A percentile compares a stretch with the other conserved stretches of the same genome.
Conservation (phyloP, 2,329 filamentous ascomycete species). For the Penicillium sp. region DNA sequence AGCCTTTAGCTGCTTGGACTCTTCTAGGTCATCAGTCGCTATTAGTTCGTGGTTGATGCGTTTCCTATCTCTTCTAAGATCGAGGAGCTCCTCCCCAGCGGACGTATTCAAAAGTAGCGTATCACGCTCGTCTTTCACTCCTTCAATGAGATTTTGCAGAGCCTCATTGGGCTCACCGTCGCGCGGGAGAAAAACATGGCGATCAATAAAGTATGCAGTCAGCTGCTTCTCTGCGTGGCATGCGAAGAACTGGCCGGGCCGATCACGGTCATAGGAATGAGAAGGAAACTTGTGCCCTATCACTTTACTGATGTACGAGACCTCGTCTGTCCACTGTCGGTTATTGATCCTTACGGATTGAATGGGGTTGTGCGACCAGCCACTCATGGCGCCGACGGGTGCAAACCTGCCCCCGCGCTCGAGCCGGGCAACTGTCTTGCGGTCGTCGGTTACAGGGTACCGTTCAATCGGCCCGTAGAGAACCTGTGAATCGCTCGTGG, state of each 20-base stretch:
- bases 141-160: not conserved
- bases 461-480: constrained; percentile 6
- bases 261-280: constrained; percentile 1
- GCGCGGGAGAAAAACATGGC: constrained; percentile 20
- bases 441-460: constrained; percentile 5
- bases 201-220: constrained; percentile 24
- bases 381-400: constrained; percentile 13
- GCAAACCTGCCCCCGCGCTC: constrained; percentile 12
- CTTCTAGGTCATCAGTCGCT: not conserved
- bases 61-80: not conserved
- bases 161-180: not conserved
- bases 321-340: constrained; percentile 18
- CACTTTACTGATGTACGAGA: constrained; percentile 4
- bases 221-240: constrained; percentile 23
- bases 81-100: not conserved
- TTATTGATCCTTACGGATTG: constrained; percentile 13
- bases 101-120: not conserved
- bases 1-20: not conserved
- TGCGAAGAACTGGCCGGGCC: constrained; percentile 10
- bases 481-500: too few species aligned
- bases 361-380: constrained; percentile 6
- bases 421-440: constrained; percentile 16
- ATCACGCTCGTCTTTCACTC: not conserved
- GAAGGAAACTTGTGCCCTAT: constrained; percentile 8
- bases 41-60: not conserved